Evolutionary conservation across 2,329 filamentous ascomycete genomes (phyloP), one percentile per base, ranked within the genome.

Genomic region (Thermoascus crustaceus): DNA sequence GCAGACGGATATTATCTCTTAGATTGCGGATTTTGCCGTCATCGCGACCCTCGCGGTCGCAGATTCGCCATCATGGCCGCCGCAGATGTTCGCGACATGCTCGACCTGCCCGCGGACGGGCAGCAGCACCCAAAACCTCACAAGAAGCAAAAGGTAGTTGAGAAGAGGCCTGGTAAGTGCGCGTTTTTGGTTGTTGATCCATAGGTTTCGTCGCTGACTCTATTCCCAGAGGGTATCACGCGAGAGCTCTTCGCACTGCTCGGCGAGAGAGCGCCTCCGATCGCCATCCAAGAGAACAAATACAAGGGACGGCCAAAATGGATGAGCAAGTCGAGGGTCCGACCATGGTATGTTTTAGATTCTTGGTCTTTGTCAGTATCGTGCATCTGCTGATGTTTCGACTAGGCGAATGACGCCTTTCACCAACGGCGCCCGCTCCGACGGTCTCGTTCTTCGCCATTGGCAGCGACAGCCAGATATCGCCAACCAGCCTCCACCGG

Each of bases 71-170:
- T 52, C 45, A 85, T 85, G 80, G 72, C 80, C 42, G 81, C 81
- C 44, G 75, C 79, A 59, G 86, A 94, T 71, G 77, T 93, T 49
- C 85, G 84, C 66, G 86, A 94, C 60, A 85, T 94, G 56, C 78
- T 94, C 54, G 85, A 88, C 60, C 71, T 94, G 57, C 80, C 81
- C 47, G 67, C 66, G 32, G 68, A 78, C 48, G 80, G 78, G 47
- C 60, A 40, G 47, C 60, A 40, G 23, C 48, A 66, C 40, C 64
- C 66, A 40, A 59, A 80, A 43, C 76, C 79, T 25, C 64, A 75
- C 27, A 93, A 91, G 67, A 88, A 89, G 57, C 78, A 81, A 50
- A 87, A 83, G 57, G 67, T 75, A 5, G 67, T 72, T 10, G 75
- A 72, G 30, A 74, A 79, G 45, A 61, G 69, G 49, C 68, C 71